Evolutionary conservation across 228 moss, liverwort and hornwort genomes (phyloP), one percentile per base, ranked within the genome.

Genomic region (Sphagnum magellanicum): DNA sequence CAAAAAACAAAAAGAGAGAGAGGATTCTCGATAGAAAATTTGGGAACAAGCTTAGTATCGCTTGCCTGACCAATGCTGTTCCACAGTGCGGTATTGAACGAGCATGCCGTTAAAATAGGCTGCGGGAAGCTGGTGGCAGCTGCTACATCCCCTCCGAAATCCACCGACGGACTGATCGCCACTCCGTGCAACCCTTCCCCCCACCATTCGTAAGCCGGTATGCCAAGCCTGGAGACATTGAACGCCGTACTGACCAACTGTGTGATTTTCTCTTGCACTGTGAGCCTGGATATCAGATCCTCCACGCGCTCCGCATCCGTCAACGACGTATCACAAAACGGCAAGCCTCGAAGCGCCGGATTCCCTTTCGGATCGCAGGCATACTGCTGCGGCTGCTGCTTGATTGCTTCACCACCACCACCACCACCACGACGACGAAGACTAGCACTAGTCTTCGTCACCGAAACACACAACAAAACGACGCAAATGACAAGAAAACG

Each of bases 141-240:
- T 0, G 73, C 78, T 46, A 91, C 64, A 6, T 72, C 49, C 16
- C 79, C 80, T 0, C 73, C 76, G 64, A 91, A 91, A 6, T 68
- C 51, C 63, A 89, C 85, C 3, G 32, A 32, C 32, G 32, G 32
- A 32, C 32, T 32, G 71, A 77, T 72, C 10, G 87, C 91, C 15
- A 92, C 89, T 0, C 89, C 91, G 16, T 92, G 91, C 64, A 92
- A 68, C 8, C 76, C 91, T 70, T 92, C 91, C 57, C 85, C 82
- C 91, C 89, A 89, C 91, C 91, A 92, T 16, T 87, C 67, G 74
- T 87, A 92, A 1, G 77, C 71, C 5, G 89, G 91, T 47, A 92
- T 72, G 17, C 87, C 83, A 16, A 92, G 66, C 48, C 79, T 81
- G n/a, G 79, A 48, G 48, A 89, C 73, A 4, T 69, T 73, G 16